A percentile compares a stretch with the other conserved stretches of the same genome.
Conservation (phyloP, 2,329 filamentous ascomycete genomes). For the Colletotrichum lupini region DNA sequence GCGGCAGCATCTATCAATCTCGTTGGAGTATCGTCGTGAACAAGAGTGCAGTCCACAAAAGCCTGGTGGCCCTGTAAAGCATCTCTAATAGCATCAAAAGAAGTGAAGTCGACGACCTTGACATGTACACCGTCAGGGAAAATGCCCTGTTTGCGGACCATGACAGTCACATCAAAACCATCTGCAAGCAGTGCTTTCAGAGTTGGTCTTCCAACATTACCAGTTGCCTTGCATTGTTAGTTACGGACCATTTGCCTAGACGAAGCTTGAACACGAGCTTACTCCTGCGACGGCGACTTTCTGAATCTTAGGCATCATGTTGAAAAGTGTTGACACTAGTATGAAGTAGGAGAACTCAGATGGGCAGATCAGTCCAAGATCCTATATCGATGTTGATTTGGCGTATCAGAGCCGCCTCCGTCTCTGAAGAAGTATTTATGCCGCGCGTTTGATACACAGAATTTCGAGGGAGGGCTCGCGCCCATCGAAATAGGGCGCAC, state of each 20-base stretch:
- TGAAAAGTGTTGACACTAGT: background rate
- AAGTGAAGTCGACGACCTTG: constrained; percentile 59
- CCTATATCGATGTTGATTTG: background rate
- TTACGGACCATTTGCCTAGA: background rate
- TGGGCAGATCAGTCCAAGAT: background rate
- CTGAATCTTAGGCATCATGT: constrained; percentile 40
- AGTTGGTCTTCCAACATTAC: constrained; percentile 46
- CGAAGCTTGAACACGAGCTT: background rate
- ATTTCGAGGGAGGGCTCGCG: background rate
- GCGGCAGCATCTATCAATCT: constrained; percentile 64
- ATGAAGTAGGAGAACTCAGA: background rate
- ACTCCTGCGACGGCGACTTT: constrained; percentile 52
- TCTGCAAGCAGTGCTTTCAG: constrained; percentile 43
- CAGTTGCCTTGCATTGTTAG: constrained; percentile 39
- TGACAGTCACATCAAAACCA: constrained; percentile 60
- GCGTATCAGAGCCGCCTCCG: background rate
- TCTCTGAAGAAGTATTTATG: background rate
- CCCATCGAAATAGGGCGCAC: background rate
- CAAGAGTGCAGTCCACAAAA: constrained; percentile 53
- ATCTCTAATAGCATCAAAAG: constrained; percentile 56
- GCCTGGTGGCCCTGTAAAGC: constrained; percentile 68
- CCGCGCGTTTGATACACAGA: background rate
- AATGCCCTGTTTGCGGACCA: constrained; percentile 55
- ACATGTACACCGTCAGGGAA: constrained; percentile 50
- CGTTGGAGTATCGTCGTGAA: constrained; percentile 54